These are phyloP conservation scores for Physcomitrellopsis africana DNA, from an alignment of 225 moss, liverwort and hornwort species.

Conservation along the genomic window DNA sequence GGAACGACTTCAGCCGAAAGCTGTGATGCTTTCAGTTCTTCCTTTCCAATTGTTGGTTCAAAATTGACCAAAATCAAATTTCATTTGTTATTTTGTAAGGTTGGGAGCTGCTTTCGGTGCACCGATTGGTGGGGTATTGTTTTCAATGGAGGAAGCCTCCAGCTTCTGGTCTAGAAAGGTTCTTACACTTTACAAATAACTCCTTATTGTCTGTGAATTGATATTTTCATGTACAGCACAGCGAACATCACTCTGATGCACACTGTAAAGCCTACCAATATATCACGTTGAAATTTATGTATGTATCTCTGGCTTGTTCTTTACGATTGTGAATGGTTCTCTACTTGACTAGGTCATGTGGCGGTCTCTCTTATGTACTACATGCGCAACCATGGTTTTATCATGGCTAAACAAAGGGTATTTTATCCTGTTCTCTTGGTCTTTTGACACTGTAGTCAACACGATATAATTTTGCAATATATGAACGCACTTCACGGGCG, in stretches of 20 bases:
- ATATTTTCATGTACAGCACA: not conserved
- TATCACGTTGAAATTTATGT: not conserved
- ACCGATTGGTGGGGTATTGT: constrained; percentile 88
- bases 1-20: constrained; percentile 13
- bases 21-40: constrained; percentile 3
- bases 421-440: constrained; percentile 6
- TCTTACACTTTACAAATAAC: not conserved
- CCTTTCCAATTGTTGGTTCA: constrained; percentile 1
- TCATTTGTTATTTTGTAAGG: constrained; percentile 37
- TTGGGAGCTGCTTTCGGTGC: constrained; percentile 92
- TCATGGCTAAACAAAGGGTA: constrained; percentile 79
- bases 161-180: constrained; percentile 98
- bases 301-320: constrained; percentile 13
- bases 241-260: not conserved
- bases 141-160: constrained; percentile 90
- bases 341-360: constrained; percentile 78
- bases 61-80: not conserved
- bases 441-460: not conserved
- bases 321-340: constrained; percentile 24
- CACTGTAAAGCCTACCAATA: not conserved
- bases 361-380: constrained; percentile 80
- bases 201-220: not conserved
- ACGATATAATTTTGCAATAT: not conserved
- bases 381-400: constrained; percentile 74
- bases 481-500: constrained; percentile 3